Conservation (phyloP, 1,284 basidiomycete species). For the Coriolopsis trogii region DNA sequence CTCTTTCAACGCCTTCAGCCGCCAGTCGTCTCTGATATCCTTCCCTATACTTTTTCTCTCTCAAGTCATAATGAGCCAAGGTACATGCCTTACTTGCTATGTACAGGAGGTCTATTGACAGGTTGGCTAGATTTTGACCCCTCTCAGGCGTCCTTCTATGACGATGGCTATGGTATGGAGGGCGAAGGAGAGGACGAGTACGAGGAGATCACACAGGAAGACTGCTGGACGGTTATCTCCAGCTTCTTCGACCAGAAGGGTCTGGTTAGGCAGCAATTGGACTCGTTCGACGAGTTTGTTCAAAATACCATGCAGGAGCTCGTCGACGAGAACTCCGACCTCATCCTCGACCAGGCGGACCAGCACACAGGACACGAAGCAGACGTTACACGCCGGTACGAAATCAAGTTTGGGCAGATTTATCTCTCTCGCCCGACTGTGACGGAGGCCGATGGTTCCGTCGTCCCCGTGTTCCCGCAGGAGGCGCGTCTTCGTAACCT, state of each 20-base stretch:
- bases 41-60: too few species aligned
- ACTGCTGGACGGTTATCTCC: conserved; percentile 95
- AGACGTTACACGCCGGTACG: conserved; percentile 87
- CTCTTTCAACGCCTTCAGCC: too few species aligned
- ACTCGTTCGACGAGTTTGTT: conserved; percentile 99
- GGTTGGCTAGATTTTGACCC: conserved; percentile 37
- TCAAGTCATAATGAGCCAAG: conserved; percentile 26
- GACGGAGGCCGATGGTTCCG: conserved; percentile 95
- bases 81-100: too few species aligned
- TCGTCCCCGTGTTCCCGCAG: conserved; percentile 95
- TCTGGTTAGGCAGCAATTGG: conserved; percentile 96
- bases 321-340: conserved; percentile 92
- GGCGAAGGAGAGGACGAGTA: conserved; percentile 67
- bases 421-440: conserved; percentile 94
- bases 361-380: conserved; percentile 89
- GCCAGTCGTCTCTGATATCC: too few species aligned
- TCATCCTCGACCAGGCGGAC: conserved; percentile 95
- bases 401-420: conserved; percentile 98
- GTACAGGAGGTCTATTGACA: too few species aligned
- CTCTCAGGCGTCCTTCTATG: conserved; percentile 57
- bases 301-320: conserved; percentile 99
- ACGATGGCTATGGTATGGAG: conserved; percentile 61
- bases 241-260: conserved; percentile 98
- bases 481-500: conserved; percentile 94
- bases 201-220: conserved; percentile 88